Evolutionary conservation across 805 yeast genomes (phyloP), one percentile per base, ranked within the genome.

Genomic region (Alloascoidea hylecoeti): DNA sequence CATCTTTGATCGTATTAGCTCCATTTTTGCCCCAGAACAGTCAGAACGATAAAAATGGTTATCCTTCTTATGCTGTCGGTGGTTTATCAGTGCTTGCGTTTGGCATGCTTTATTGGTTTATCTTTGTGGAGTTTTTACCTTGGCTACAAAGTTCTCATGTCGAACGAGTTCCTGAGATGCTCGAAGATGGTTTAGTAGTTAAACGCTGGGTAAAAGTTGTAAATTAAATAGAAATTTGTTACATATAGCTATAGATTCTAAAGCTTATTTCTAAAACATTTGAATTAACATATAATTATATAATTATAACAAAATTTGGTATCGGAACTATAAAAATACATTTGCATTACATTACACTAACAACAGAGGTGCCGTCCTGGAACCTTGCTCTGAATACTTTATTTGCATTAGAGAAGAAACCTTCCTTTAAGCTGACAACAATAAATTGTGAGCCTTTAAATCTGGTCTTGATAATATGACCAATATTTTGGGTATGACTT

Each of bases 381-480:
- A 92, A 89, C 47, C 96, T 67, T 1, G 96, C 86, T 51, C 94
- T 72, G 58, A 86, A 92, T 15, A 92, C 83, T 44, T 95, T 68
- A 53, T 94, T 94, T 5, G 98, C 99, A 58, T 92, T 92, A 5
- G 95, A 80, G 53, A 92, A 92, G 95, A 92, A 85, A 12, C 97
- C 98, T 57, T 92, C 99, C 53, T 92, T 92, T 61, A 92, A 72
- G 17, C 96, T 84, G 16, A 92, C 98, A 36, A 92, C 94, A 45
- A 92, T 89, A 55, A 92, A 92, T 54, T 92, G 99, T 2, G 96
- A 82, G 1, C 95, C 96, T 56, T 83, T 81, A 60, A 92, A 92
- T 47, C 95, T 66, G 0, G 96, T 89, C 60, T 89, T 92, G 57
- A 92, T 92, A 54, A 92, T 66, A 51, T 85, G 95, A 3, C 99